Evolutionary conservation across 441 rosid genomes (phyloP).

Genomic region (Pelargonium australe): DNA sequence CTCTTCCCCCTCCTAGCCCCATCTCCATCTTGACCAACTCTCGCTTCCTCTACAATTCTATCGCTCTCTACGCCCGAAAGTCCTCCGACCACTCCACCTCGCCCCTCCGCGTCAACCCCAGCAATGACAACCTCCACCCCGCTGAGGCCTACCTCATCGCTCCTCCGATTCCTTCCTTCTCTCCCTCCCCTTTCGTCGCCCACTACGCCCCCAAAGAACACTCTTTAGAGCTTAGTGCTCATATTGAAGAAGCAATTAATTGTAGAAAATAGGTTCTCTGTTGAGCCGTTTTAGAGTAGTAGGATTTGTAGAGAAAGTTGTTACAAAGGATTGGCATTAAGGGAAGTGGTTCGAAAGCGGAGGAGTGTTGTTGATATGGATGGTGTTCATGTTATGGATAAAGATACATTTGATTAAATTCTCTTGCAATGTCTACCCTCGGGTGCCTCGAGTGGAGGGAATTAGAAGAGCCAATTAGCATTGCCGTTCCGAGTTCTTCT

Average conservation of each 20-base stretch:
- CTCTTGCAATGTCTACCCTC: slow-evolving; percentile 79
- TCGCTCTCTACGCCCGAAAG: slow-evolving; percentile 92
- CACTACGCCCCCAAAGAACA: slow-evolving; percentile 81
- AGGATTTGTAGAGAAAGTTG: slow-evolving; percentile 36
- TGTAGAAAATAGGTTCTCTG: slow-evolving; percentile 17
- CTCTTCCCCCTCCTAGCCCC: slow-evolving; percentile 56
- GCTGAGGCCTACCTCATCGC: slow-evolving; percentile 68
- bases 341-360: slow-evolving; percentile 66
- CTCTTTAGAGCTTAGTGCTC: slow-evolving; percentile 63
- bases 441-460: slow-evolving; percentile 39
- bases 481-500: slow-evolving; percentile 70
- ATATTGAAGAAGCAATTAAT: slow-evolving; percentile 48
- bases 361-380: slow-evolving; percentile 91
- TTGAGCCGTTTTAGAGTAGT: slow-evolving; percentile 41
- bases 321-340: slow-evolving; percentile 40
- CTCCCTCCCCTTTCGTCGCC: slow-evolving; percentile 49
- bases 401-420: slow-evolving; percentile 62
- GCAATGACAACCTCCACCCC: slow-evolving; percentile 86
- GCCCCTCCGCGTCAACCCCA: slow-evolving; percentile 91
- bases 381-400: slow-evolving; percentile 50
- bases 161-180: slow-evolving; percentile 47
- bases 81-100: slow-evolving; percentile 67
- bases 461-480: slow-evolving; percentile 48
- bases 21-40: slow-evolving; percentile 51
- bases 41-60: slow-evolving; percentile 53